Base-by-base conservation (phyloP, 2,329 filamentous ascomycete genomes). In the Beauveria varroae region DNA sequence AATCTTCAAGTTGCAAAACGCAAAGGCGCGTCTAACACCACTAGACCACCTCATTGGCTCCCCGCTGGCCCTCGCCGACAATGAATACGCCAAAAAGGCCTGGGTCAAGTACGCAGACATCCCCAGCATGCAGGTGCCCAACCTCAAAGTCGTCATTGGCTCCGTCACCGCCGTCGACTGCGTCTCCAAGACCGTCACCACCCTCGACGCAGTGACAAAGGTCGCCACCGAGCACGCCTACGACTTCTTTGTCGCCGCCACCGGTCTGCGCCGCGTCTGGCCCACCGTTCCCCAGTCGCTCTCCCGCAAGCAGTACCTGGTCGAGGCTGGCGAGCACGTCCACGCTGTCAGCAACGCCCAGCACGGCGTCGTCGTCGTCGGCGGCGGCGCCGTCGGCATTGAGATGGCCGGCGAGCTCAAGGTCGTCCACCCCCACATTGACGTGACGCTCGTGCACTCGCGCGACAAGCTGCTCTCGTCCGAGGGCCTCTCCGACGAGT, bases 391-490 rank as follows among this genome's bases (percentile, higher is more conserved):
- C 7, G 90, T 93, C 1, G 90, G 90, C 9, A 86, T 93, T 60
- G 90, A 93, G 71, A 91, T 93, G 81, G 89, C 90, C 0, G 85
- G 88, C 1, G 90, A 95, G 74, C 77, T 93, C 59, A 93, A 92
- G 73, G 72, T 83, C 51, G 76, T 86, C 26, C 80, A 87, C 63
- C 89, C 90, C 0, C 68, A 81, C 12, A 76, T 85, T 59, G 81
- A 81, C 46, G 86, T 93, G n/a, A 89, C 85, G 1, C 81, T 95
- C 1, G 83, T 91, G 5, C 90, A 93, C 71, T 92, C 89, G 4
- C 80, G 88, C 22, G 77, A 81, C 28, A 83, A 83, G 67, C 81
- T 93, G 1, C 79, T 93, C 8, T 91, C 88, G 0, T 84, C 87
- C 0, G 90, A 95, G 74, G 84, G 83, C 3, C 79, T 95, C 2